Evolutionary conservation across 2,329 filamentous ascomycete species (phyloP).

Genomic region (Sphaerostilbella broomeana): DNA sequence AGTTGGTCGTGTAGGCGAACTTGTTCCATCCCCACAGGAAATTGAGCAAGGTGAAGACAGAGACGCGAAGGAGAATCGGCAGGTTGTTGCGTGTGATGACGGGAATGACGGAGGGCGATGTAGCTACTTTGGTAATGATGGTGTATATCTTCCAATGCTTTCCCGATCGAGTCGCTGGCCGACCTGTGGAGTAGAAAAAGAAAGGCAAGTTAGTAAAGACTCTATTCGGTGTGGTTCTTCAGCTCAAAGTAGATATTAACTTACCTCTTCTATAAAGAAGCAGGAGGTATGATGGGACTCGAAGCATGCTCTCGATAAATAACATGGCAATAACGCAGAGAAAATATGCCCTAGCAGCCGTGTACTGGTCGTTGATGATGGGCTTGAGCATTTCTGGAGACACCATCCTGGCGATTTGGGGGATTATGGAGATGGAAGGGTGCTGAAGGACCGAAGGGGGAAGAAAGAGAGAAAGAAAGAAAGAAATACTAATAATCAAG

Average conservation of each 20-base stretch:
- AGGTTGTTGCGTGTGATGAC: slow-evolving; percentile 14
- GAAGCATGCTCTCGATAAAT: slow-evolving; percentile 16
- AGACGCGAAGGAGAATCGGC: slow-evolving; percentile 16
- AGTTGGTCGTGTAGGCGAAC: slow-evolving; percentile 20
- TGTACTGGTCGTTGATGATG: slow-evolving; percentile 17
- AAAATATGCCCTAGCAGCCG: slow-evolving; percentile 16
- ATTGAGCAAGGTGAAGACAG: slow-evolving; percentile 19
- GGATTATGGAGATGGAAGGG: no score
- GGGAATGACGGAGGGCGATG: slow-evolving; percentile 6
- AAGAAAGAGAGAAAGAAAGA: no score
- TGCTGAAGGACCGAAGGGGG: no score
- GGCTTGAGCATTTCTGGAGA: slow-evolving; percentile 12
- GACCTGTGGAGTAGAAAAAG: no score
- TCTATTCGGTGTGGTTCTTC: no score
- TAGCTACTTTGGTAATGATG: slow-evolving; percentile 3
- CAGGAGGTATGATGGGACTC: slow-evolving; percentile 13
- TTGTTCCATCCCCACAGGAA: slow-evolving; percentile 19
- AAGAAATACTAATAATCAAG: no score
- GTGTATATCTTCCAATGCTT: no score
- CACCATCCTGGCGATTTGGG: not conserved
- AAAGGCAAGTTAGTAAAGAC: no score
- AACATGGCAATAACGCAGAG: slow-evolving; percentile 17
- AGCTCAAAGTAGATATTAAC: slow-evolving; percentile 1
- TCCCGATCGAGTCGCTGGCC: no score
- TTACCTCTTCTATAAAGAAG: slow-evolving; percentile 13